Evolutionary conservation across 257 asterid genomes (phyloP), one percentile per base, ranked within the genome.

Genomic region (Petunia secreta): DNA sequence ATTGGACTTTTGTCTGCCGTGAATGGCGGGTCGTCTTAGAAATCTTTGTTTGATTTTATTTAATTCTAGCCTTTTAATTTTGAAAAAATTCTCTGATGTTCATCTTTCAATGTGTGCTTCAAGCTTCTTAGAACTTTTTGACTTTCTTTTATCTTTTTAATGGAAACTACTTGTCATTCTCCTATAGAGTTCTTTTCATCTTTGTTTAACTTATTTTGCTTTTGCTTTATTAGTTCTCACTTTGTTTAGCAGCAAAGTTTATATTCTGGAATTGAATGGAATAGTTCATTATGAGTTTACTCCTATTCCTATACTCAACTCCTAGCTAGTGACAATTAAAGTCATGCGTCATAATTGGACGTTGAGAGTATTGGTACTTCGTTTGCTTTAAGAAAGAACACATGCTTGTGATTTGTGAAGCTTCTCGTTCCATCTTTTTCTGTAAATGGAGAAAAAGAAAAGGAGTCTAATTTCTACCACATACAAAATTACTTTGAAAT

Each of bases 11-110:
- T 71, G 62, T 71, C 77, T 71, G 62, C 62, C 77, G 77, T 71
- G 77, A 71, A 71, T 71, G 77, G 62, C 77, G 77, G 77, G 77
- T 48, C 3, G 77, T 71, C 77, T 71, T 34, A 48, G 34, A 48
- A 71, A 34, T 71, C 2, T 48, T 71, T 10, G 8, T 48, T 71
- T 71, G 13, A 34, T 34, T 65, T 63, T 63, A 13, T 11, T 34
- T 63, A 1, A 0, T 63, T 2, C 6, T 0, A 25, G 25, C 25
- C 2, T 44, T 16, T 16, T 6, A 6, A 6, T 16, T 71, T 25
- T 6, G 60, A 71, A 11, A 48, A 6, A 48, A 71, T 71, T 48
- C n/a, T 48, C 50, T 48, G 34, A 50, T 48, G 25, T 50, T 71
- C 43, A 60, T 71, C 16, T 71, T 71, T 71, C 77, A 48, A 71